Conservation (phyloP, 495 filamentous ascomycete species). For the Amphirosellinia nigrospora region DNA sequence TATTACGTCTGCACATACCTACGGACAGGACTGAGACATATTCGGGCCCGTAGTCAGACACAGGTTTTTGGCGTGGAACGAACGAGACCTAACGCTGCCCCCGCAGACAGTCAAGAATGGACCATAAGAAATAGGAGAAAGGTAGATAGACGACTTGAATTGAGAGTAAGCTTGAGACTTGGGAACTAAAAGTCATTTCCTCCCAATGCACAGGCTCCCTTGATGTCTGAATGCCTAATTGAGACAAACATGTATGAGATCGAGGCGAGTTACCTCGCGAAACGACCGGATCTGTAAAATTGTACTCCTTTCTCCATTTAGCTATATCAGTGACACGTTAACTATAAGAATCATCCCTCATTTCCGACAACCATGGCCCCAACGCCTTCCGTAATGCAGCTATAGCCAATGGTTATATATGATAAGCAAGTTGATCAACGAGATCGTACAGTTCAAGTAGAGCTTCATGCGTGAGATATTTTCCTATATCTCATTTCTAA, state of each 20-base stretch:
- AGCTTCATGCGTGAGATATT: neutral
- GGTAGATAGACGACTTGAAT: neutral
- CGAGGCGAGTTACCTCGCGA: neutral
- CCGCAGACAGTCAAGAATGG: neutral
- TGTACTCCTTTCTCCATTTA: neutral
- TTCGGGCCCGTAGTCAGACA: neutral
- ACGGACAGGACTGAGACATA: neutral
- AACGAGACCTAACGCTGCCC: neutral
- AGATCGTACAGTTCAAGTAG: neutral
- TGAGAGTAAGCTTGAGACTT: neutral
- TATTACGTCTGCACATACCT: neutral
- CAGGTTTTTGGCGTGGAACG: neutral
- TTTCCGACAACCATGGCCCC: constrained; percentile 3
- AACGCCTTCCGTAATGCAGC: constrained; percentile 19
- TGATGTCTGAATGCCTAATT: neutral
- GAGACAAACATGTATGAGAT: neutral
- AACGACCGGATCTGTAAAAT: neutral
- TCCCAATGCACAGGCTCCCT: neutral
- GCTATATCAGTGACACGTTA: neutral
- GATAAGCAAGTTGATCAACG: neutral
- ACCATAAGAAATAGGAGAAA: neutral
- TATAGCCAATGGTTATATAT: neutral
- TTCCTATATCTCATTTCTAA: neutral
- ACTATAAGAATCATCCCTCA: neutral
- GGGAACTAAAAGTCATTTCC: neutral